phyloP scores from a whole-genome alignment of 192 early-diverging fungal genomes.

The Spizellomyces sp. region DNA sequence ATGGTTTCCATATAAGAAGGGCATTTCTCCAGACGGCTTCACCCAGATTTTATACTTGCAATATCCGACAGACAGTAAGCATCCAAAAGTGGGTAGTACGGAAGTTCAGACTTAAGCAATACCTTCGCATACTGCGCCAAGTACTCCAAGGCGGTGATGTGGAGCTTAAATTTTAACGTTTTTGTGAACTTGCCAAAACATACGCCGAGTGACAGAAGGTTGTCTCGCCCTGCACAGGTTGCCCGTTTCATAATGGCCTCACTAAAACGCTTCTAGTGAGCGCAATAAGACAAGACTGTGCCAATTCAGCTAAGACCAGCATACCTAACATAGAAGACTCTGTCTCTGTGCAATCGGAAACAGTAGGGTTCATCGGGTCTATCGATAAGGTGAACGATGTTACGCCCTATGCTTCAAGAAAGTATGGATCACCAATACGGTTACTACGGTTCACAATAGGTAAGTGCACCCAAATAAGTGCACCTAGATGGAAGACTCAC shows the following conservation, averaged over 20 bases:
- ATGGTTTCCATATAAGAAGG: conserved; percentile 98
- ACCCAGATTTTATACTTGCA: conserved; percentile 96
- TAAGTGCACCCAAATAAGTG: no score
- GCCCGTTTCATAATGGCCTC: conserved; percentile 92
- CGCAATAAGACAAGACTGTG: neutral
- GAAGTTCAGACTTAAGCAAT: conserved; percentile 3
- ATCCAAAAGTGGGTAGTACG: conserved; percentile 10
- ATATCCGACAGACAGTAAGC: neutral
- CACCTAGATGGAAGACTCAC: conserved; percentile 43
- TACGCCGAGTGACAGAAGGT: conserved; percentile 88
- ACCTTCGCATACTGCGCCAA: conserved; percentile 95
- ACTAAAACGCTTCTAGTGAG: conserved; percentile 38
- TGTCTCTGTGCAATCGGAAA: conserved; percentile 91
- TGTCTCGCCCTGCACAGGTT: conserved; percentile 77
- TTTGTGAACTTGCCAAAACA: conserved; percentile 99
- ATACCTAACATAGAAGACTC: conserved; percentile 96
- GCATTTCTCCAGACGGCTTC: conserved; percentile 99
- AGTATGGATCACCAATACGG: neutral
- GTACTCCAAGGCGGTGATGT: conserved; percentile 90
- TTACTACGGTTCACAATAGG: no score
- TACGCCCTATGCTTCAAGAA: conserved; percentile 79
- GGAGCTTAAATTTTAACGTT: conserved; percentile 93
- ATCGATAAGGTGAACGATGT: conserved; percentile 93
- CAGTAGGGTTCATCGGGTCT: conserved; percentile 95
- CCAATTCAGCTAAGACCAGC: neutral